Base-by-base conservation (phyloP, 371 early-diverging fungal species). In the Mucor plumbeus region DNA sequence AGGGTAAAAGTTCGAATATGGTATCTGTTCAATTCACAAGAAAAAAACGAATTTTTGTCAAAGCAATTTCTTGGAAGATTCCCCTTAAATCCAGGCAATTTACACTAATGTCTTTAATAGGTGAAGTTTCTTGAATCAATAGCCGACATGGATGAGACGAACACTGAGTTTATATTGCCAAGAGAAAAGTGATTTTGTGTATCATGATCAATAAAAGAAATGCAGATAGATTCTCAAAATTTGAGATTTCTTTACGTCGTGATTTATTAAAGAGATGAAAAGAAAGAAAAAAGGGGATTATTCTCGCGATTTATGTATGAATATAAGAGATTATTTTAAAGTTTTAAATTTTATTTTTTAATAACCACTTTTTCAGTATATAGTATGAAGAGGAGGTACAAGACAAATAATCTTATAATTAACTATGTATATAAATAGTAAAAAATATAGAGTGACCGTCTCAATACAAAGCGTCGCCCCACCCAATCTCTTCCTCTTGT, bases 321-420 rank as follows among this genome's bases (percentile, higher is more conserved):
- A 53, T 13, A 11, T 10, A 53, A 53, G 53, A 31, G 53, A 21
- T 53, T 14, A 14, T 53, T 19, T 53, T 21, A 5, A 47, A 47
- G 10, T 53, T 53, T 21, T 26, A 31, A 21, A 31, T 31, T 53
- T 31, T 31, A 26, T 21, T 31, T 21, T 53, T 53, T 53, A 53
- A 53, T 53, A 53, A 53, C 26, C 5, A 10, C 53, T 53, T 53
- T 53, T 14, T 53, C 26, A 53, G 31, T 31, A 26, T 53, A 31
- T 53, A 26, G 31, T 31, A 14, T 26, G 26, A 13, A 53, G 53
- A 53, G 53, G 53, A 53, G 47, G 53, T 53, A 53, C 53, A 53
- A 53, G 53, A 53, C 38, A 38, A 38, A 38, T 26, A 21, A 31
- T 31, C 9, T 53, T 53, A 53, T 47, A 21, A 21, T 31, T 53